Evolutionary conservation across 2,329 filamentous ascomycete species (phyloP).

Genomic region (Sphaceloma murrayae): DNA sequence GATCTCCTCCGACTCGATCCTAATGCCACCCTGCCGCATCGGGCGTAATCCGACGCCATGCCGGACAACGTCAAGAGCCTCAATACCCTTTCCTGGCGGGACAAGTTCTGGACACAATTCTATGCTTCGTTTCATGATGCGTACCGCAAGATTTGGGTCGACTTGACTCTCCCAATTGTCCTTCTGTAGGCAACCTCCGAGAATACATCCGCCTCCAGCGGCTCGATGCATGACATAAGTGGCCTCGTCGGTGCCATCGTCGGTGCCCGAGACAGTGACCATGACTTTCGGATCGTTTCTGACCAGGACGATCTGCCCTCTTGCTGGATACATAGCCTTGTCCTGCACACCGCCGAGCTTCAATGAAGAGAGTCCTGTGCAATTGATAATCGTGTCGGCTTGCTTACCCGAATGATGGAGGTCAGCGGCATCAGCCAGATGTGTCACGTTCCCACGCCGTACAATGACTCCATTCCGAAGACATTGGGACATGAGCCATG

Average conservation of each 20-base stretch:
- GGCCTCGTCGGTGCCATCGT: conserved; percentile 62
- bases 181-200: conserved; percentile 78
- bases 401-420: conserved; percentile 49
- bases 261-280: conserved; percentile 59
- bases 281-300: conserved; percentile 67
- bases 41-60: conserved; percentile 78
- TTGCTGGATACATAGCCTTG: conserved; percentile 58
- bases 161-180: conserved; percentile 69
- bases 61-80: conserved; percentile 63
- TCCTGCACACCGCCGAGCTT: conserved; percentile 77
- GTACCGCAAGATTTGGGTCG: conserved; percentile 66
- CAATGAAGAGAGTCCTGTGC: conserved; percentile 66
- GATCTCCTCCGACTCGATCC: conserved; percentile 64
- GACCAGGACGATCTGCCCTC: conserved; percentile 77
- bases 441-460: conserved; percentile 39
- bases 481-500: conserved; percentile 76
- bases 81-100: conserved; percentile 53
- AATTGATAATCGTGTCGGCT: conserved; percentile 70
- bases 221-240: conserved; percentile 78
- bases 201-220: conserved; percentile 66
- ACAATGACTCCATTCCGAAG: conserved; percentile 58
- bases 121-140: conserved; percentile 75
- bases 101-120: conserved; percentile 56
- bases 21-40: conserved; percentile 59
- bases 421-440: conserved; percentile 60